Evolutionary conservation across 1,284 basidiomycete genomes (phyloP).

Genomic region (Termitomyces sp.): DNA sequence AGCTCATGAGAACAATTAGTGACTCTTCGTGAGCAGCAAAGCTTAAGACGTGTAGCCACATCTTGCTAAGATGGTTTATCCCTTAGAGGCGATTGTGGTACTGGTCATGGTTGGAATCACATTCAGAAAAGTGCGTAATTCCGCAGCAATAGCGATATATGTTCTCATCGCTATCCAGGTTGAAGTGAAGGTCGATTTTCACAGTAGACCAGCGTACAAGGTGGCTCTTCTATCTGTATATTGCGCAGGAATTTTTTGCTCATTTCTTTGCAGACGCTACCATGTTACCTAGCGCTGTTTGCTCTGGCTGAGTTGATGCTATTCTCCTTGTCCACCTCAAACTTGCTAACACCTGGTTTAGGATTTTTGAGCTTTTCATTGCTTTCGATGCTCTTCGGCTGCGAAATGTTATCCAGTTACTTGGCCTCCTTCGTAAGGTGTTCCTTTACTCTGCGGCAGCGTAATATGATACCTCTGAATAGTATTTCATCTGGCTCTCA

Average conservation of each 20-base stretch:
- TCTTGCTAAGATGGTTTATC: constrained; percentile 7
- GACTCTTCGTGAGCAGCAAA: constrained; percentile 38
- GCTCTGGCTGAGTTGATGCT: constrained; percentile 66
- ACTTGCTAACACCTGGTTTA: constrained; percentile 23
- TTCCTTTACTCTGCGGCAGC: not conserved
- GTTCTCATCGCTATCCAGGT: constrained; percentile 37
- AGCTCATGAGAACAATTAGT: constrained; percentile 29
- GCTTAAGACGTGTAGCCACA: not conserved
- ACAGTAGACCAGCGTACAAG: constrained; percentile 41
- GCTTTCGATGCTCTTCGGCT: constrained; percentile 69
- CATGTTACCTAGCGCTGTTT: constrained; percentile 79
- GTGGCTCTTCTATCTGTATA: constrained; percentile 25
- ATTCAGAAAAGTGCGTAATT: constrained; percentile 41
- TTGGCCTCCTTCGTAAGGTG: constrained; percentile 62
- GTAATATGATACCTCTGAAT: constrained; percentile 1
- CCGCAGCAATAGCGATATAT: constrained; percentile 1
- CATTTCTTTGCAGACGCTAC: constrained; percentile 55
- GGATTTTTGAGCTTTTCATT: constrained; percentile 70
- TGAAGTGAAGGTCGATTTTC: constrained; percentile 44
- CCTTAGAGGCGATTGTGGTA: constrained; percentile 42
- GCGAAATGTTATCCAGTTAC: constrained; percentile 72
- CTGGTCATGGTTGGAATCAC: constrained; percentile 51
- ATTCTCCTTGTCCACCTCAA: not conserved
- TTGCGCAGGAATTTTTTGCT: not conserved
- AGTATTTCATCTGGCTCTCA: constrained; percentile 72